Conservation (phyloP, 257 asterid species). For the Primulina tabacum region DNA sequence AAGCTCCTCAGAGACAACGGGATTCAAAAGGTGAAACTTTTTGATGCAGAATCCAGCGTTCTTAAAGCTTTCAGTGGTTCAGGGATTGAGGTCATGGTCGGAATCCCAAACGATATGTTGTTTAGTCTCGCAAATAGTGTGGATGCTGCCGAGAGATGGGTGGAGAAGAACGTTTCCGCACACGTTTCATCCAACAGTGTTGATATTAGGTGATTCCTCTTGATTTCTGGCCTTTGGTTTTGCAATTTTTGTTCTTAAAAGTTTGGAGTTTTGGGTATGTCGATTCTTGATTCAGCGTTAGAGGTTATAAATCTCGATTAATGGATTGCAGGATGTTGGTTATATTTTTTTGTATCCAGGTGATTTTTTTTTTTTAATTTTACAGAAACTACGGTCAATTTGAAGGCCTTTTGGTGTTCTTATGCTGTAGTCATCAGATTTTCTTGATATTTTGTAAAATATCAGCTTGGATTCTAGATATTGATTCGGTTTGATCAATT, state of each 20-base stretch:
- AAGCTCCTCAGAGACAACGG: constrained; percentile 79
- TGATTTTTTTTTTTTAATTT: no score
- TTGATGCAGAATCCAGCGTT: constrained; percentile 69
- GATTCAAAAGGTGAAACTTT: constrained; percentile 75
- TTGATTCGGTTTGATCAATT: no score
- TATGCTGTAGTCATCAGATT: no score
- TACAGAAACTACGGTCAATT: no score
- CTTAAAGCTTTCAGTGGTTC: constrained; percentile 71
- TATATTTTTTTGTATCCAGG: no score
- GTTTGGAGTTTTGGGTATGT: background rate
- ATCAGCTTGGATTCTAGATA: no score
- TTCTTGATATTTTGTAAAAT: no score
- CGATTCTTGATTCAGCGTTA: background rate
- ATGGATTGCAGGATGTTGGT: no score
- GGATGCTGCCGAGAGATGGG: constrained; percentile 89
- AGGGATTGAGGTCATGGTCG: constrained; percentile 90
- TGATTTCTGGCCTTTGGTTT: background rate
- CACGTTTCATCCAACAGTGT: constrained; percentile 66
- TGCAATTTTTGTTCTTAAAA: background rate
- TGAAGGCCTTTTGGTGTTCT: no score
- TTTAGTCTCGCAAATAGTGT: constrained; percentile 51
- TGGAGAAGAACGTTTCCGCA: constrained; percentile 67
- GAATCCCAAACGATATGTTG: constrained; percentile 89
- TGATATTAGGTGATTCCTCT: constrained; percentile 59
- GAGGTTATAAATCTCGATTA: no score